Conservation (phyloP, 2,329 filamentous ascomycete species). For the Claviceps cyperi region DNA sequence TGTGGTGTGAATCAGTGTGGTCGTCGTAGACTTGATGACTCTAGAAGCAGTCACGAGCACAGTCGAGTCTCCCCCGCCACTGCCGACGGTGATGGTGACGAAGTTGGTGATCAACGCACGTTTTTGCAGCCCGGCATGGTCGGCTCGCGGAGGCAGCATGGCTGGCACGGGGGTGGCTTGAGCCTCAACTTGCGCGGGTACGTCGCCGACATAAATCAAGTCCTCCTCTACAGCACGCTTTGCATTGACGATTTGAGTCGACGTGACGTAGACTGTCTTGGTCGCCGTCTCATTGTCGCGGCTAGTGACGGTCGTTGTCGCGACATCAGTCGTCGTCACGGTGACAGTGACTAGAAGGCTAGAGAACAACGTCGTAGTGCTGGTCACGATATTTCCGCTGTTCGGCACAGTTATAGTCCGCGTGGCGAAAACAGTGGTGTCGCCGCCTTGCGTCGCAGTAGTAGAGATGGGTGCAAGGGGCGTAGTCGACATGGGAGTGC, state of each 20-base stretch:
- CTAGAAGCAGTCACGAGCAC: conserved; percentile 17
- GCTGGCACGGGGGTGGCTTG: conserved; percentile 8
- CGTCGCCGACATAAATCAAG: neutral
- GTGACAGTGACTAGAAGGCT: conserved; percentile 18
- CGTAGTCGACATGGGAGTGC: conserved; percentile 7
- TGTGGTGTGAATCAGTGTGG: conserved; percentile 15
- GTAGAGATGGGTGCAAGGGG: neutral
- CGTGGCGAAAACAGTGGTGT: conserved; percentile 17
- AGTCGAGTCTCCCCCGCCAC: conserved; percentile 11
- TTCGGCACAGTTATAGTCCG: conserved; percentile 16
- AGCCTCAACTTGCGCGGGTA: conserved; percentile 8
- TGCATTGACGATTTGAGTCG: conserved; percentile 18
- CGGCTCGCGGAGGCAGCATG: conserved; percentile 7
- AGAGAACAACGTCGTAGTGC: conserved; percentile 15
- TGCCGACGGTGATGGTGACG: conserved; percentile 17
- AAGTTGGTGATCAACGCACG: conserved; percentile 19
- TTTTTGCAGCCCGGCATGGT: conserved; percentile 13
- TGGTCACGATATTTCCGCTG: conserved; percentile 15
- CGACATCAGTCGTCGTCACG: conserved; percentile 20
- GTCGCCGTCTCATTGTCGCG: conserved; percentile 22
- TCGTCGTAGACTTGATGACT: conserved; percentile 19
- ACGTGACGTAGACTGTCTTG: conserved; percentile 20
- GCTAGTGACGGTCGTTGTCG: conserved; percentile 23
- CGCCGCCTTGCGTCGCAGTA: conserved; percentile 4
- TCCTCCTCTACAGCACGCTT: conserved; percentile 15